Base-by-base conservation (phyloP, 345 rosid species). In the Rhodamnia rubescens region DNA sequence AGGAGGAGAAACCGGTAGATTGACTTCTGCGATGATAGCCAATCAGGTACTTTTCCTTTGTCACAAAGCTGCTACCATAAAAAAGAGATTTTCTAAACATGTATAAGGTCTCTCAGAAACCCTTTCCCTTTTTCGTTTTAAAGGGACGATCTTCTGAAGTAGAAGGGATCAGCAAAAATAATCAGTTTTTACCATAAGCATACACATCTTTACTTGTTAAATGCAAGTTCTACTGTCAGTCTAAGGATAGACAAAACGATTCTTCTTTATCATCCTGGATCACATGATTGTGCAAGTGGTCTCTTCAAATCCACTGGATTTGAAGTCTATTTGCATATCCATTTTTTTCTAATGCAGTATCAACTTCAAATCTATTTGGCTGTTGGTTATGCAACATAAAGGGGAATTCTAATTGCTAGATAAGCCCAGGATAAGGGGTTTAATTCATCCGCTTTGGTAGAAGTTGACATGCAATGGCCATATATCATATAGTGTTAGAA, bases 11-110 rank as follows among this genome's bases (percentile, higher is more conserved):
- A 78, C 61, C 49, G 93, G 96, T 56, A 92, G 89, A 90, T 87
- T 97, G 86, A 92, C 98, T 86, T 92, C 99, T 83, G 92, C 91
- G 82, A 92, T 92, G 93, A 91, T 97, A 84, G 95, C 99, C 82
- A 97, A 97, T 86, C 98, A 96, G 98, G 99, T 97, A 90, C 56
- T 8, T 32, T 32, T 16, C 47, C 47, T 64, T 64, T 64, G 8
- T 64, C 44, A 64, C 44, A 64, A 64, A 64, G 75, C 21, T 18
- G 44, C 75, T 16, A 32, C 75, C 75, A 64, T 64, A 64, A 64
- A 42, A 64, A 64, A 64, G 22, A 64, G 75, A 64, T 16, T 64
- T 16, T 32, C 24, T 64, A 16, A 64, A 64, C 12, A 32, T 44
- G 75, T 64, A 9, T 4, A 32, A 32, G 75, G 75, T 24, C 44